A percentile compares a stretch with the other conserved stretches of the same genome.
Conservation (phyloP, 2,329 filamentous ascomycete species). For the Aspergillus unguis region DNA sequence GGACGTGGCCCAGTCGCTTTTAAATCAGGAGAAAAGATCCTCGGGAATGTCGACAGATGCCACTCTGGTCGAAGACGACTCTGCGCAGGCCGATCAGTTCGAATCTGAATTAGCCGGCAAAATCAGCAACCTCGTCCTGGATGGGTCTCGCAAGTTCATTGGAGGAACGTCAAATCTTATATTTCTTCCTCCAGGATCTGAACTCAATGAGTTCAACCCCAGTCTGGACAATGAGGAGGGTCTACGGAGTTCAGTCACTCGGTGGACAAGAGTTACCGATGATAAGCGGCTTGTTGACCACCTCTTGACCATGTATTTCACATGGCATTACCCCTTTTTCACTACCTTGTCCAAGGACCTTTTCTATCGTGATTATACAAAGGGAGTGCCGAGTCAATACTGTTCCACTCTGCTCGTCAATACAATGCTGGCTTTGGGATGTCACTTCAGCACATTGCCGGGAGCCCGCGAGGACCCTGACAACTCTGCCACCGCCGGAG, state of each 20-base stretch:
- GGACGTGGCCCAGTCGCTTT: slow-evolving; percentile 59
- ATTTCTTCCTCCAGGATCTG: slow-evolving; percentile 60
- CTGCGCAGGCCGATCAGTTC: slow-evolving; percentile 46
- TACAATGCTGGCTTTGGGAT: slow-evolving; percentile 86
- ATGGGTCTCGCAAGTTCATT: slow-evolving; percentile 85
- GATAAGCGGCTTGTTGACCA: slow-evolving; percentile 78
- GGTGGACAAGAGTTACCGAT: slow-evolving; percentile 82
- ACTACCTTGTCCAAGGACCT: slow-evolving; percentile 81
- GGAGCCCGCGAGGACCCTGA: slow-evolving; percentile 68
- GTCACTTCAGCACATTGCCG: slow-evolving; percentile 79
- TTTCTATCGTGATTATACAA: slow-evolving; percentile 81
- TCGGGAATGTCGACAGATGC: slow-evolving; percentile 40
- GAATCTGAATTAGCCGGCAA: slow-evolving; percentile 85
- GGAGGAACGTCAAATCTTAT: slow-evolving; percentile 93
- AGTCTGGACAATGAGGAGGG: slow-evolving; percentile 47
- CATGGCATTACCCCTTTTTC: slow-evolving; percentile 96
- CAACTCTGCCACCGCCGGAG: slow-evolving; percentile 81
- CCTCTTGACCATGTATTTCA: slow-evolving; percentile 96
- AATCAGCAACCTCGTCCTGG: slow-evolving; percentile 86
- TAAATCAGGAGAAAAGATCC: slow-evolving; percentile 51
- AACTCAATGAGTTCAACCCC: slow-evolving; percentile 38
- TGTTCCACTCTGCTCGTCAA: slow-evolving; percentile 91
- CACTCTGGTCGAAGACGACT: slow-evolving; percentile 32
- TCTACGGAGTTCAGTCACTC: slow-evolving; percentile 68
- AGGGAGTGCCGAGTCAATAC: slow-evolving; percentile 67